Percentiles rank a stretch among this genome's conserved stretches.
Evolutionary conservation across 805 yeast species (phyloP).

Genomic region (Komagataella mondaviorum): DNA sequence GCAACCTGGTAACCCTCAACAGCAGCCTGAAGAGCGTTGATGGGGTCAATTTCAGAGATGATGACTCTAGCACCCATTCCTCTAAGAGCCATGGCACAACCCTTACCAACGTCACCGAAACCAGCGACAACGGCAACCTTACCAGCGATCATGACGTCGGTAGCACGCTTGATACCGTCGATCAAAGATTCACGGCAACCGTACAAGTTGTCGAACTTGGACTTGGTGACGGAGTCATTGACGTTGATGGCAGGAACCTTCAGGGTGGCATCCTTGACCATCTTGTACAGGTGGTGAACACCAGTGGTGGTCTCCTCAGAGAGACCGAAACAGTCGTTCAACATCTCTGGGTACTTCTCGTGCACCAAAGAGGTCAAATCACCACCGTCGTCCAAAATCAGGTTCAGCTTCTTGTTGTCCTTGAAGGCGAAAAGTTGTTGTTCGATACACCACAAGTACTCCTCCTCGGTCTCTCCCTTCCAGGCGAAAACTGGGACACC

Average conservation of each 20-base stretch:
- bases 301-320: constrained; percentile 99
- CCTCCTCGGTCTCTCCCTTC: constrained; percentile 99
- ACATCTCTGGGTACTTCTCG: constrained; percentile 96
- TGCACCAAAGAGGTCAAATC: constrained; percentile 95
- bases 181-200: constrained; percentile 98
- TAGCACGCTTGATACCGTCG: constrained; percentile 97
- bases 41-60: constrained; percentile 96
- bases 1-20: constrained; percentile 97
- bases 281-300: constrained; percentile 97
- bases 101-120: constrained; percentile 99
- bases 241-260: constrained; percentile 99
- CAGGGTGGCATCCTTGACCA: constrained; percentile 76
- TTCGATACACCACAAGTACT: constrained; percentile 98
- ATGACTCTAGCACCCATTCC: constrained; percentile 99
- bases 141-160: constrained; percentile 99
- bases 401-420: constrained; percentile 88
- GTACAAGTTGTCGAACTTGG: constrained; percentile 98
- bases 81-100: constrained; percentile 97
- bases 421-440: constrained; percentile 98
- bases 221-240: constrained; percentile 97
- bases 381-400: constrained; percentile 98
- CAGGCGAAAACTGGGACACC: constrained; percentile 99
- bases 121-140: constrained; percentile 98
- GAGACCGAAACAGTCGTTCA: constrained; percentile 87
- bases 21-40: constrained; percentile 98